Evolutionary conservation across 345 rosid genomes (phyloP).

Genomic region (Eucalyptus fibrosa): DNA sequence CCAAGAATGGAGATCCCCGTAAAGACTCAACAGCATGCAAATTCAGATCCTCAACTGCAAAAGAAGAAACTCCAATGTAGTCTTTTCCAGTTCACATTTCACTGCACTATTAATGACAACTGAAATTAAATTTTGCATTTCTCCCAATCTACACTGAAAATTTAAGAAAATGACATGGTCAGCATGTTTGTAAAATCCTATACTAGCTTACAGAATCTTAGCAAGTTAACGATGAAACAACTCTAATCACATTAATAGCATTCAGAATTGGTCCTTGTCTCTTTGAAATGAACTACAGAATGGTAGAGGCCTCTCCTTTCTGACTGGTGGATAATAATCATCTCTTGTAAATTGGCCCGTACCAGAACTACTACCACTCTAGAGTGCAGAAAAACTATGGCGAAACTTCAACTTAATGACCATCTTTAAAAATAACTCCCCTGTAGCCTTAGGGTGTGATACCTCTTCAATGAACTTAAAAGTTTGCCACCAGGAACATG

Average conservation of each 20-base stretch:
- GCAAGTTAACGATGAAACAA: neutral
- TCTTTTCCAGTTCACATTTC: neutral
- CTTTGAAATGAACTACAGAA: neutral
- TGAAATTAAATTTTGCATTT: neutral
- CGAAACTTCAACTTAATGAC: neutral
- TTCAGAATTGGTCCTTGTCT: neutral
- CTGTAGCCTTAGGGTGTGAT: neutral
- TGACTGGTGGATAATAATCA: neutral
- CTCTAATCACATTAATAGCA: neutral
- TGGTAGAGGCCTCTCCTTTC: neutral
- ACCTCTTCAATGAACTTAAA: neutral
- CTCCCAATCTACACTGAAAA: neutral
- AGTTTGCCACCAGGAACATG: neutral
- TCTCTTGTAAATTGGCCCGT: neutral
- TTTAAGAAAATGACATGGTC: neutral
- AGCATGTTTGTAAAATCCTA: neutral
- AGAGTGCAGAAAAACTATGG: neutral
- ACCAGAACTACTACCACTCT: neutral
- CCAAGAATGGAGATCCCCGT: conserved; percentile 50
- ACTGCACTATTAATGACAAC: neutral
- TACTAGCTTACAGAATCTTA: neutral
- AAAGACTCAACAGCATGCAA: conserved; percentile 67
- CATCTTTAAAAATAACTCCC: neutral
- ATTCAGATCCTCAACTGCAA: conserved; percentile 81
- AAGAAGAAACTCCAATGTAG: neutral